Conservation (phyloP, 2,329 filamentous ascomycete genomes). For the Parastagonospora nodorum region DNA sequence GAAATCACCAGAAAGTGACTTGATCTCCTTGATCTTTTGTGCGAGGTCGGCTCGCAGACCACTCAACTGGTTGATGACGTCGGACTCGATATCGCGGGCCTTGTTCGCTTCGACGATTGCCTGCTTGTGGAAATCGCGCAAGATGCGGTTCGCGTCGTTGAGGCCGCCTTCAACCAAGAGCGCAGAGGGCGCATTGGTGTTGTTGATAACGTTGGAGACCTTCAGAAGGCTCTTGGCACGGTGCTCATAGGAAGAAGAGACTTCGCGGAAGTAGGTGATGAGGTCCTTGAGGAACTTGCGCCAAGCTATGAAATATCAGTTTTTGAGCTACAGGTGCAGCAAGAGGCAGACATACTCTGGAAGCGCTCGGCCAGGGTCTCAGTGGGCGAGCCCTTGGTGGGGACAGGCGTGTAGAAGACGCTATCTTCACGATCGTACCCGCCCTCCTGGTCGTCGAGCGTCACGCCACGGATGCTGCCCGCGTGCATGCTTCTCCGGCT, state of each 20-base stretch:
- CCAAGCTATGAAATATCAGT: conserved; percentile 70
- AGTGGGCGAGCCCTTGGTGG: conserved; percentile 84
- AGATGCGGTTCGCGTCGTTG: conserved; percentile 79
- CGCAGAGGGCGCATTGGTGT: conserved; percentile 72
- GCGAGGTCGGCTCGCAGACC: conserved; percentile 85
- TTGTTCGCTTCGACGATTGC: conserved; percentile 82
- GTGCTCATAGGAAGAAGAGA: conserved; percentile 86
- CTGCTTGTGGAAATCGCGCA: conserved; percentile 82
- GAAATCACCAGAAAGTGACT: conserved; percentile 89
- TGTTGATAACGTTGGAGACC: conserved; percentile 82
- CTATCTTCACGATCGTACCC: conserved; percentile 71
- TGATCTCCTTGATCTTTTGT: conserved; percentile 99
- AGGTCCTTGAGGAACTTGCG: conserved; percentile 93
- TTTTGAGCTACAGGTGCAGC: neutral
- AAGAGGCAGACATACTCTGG: conserved; percentile 65
- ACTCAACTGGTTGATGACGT: conserved; percentile 85
- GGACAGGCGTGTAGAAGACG: conserved; percentile 87
- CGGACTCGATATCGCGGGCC: conserved; percentile 85
- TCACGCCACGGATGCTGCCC: conserved; percentile 83
- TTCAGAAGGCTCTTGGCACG: conserved; percentile 82
- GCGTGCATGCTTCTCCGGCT: conserved; percentile 83
- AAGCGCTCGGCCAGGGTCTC: conserved; percentile 87
- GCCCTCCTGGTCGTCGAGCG: conserved; percentile 72
- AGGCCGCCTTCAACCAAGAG: conserved; percentile 85
- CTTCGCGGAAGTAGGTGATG: conserved; percentile 90